phyloP scores from a whole-genome alignment of 257 asterid species.

The Cinchona pubescens region DNA sequence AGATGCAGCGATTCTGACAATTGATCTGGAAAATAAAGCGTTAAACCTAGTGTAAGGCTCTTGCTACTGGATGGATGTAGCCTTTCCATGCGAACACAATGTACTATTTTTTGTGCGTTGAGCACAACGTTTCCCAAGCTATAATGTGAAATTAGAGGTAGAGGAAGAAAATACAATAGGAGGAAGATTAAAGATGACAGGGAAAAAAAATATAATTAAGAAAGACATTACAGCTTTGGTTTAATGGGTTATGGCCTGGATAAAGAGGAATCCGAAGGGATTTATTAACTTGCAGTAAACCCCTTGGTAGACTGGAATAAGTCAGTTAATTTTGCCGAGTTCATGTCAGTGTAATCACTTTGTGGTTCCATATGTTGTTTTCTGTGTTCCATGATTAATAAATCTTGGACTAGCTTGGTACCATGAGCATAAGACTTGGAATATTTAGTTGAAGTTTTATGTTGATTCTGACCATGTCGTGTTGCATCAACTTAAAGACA shows the following conservation, averaged over 20 bases:
- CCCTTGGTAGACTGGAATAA: not conserved
- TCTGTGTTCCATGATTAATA: no score
- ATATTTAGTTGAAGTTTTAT: not conserved
- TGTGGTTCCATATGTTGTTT: not conserved
- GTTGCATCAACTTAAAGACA: not conserved
- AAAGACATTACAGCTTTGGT: not conserved
- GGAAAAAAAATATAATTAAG: not conserved
- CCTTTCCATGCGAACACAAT: not conserved
- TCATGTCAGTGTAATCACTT: no score
- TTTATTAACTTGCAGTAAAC: not conserved
- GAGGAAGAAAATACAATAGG: not conserved
- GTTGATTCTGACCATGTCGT: not conserved
- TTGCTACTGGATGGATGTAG: not conserved
- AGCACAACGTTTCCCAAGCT: not conserved
- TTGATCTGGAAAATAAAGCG: not conserved
- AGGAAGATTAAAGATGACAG: not conserved
- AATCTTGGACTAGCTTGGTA: not conserved
- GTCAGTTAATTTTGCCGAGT: not conserved
- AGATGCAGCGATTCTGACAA: not conserved
- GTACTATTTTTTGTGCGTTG: no score
- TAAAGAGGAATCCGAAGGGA: not conserved
- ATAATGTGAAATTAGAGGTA: not conserved
- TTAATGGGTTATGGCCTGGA: not conserved
- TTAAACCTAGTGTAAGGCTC: not conserved
- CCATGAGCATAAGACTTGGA: not conserved